Evolutionary conservation across 805 yeast genomes (phyloP), one percentile per base, ranked within the genome.

Genomic region (Ogataea saltuana): DNA sequence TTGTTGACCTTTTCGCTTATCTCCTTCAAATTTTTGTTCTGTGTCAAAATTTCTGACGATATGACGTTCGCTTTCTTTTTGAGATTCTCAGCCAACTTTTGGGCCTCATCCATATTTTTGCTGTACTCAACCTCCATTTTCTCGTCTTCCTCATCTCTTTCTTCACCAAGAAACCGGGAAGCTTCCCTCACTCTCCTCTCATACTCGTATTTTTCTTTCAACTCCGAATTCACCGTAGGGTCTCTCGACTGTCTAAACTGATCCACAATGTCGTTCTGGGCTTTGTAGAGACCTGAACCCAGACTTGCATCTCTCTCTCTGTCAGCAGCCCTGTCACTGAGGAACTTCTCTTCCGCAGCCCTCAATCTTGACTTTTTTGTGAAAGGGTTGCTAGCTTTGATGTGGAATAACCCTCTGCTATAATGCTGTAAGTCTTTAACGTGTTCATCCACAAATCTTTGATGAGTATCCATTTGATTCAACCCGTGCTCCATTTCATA

Each of bases 81-180:
- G 65, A 91, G 75, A 47, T 89, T 80, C 42, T 74, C 74, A 23
- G 95, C 78, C 45, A 83, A 77, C 30, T 73, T 74, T 10, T 78
- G 75, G 37, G 93, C 85, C 61, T 84, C 88, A 55, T 86, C 90
- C 63, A 91, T 70, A 58, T 93, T 93, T 50, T 76, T 68, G 41
- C 89, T 90, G 53, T 89, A 79, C 64, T 90, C 96, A 49, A 83
- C 78, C 60, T 91, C 98, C 78, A 88, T 78, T 53, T 83, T 93
- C 56, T 89, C 96, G 64, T 93, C 98, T 61, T 91, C 97, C 38
- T 81, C 81, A 64, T 91, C 97, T 16, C 58, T 62, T 37, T 85
- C 85, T 59, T 88, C 97, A 55, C 88, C 86, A 56, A 86, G 87
- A 65, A 84, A 89, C 51, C 80, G 69, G 44, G 78, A 69, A 2